Base-by-base conservation (phyloP, 257 asterid genomes). In the Sherardia arvensis region DNA sequence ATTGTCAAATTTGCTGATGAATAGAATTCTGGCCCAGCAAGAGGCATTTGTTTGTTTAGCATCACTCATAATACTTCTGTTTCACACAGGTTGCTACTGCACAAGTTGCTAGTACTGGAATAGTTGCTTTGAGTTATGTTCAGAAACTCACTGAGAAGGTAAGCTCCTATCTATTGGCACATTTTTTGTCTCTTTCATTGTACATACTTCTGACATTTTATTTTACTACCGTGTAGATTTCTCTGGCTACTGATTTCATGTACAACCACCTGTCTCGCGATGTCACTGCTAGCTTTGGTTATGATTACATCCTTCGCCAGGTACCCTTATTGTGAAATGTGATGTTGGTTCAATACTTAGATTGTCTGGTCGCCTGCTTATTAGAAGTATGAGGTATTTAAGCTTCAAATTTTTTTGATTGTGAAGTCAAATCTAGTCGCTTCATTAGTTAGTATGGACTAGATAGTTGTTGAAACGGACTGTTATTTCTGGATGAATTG, bases 101-200 rank as follows among this genome's bases (percentile, higher is more conserved):
- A 61, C 96, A 91, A 81, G 86, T 85, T 76, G 95, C 96, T 67
- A 91, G 91, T 79, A 88, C 98, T 54, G 96, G 95, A 65, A 76
- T 91, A 83, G 84, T 91, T 71, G 88, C 88, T 48, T 72, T 91
- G 65, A 80, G 95, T 76, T 91, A 91, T 78, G 98, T 91, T 58
- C 98, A 91, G 54, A 91, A 88, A 91, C 78, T 91, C 40, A 81
- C 91, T 67, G 96, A 88, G 8, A 88, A 86, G 95, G 96, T 86
- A 70, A 56, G 27, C 25, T 21, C 28, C 30, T 47, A 1, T 26
- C 40, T 14, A 9, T 58, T 68, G 38, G 51, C 18, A 53, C 14
- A 28, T 33, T 55, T 15, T 36, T 12, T 9, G 33, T 1, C n/a
- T 38, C 38, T 14, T 25, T 63, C 3, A 4, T 68, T 58, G 5